A percentile compares a stretch with the other conserved stretches of the same genome.
Conservation (phyloP, 208 protist species). For the Trypanosoma caninum region DNA sequence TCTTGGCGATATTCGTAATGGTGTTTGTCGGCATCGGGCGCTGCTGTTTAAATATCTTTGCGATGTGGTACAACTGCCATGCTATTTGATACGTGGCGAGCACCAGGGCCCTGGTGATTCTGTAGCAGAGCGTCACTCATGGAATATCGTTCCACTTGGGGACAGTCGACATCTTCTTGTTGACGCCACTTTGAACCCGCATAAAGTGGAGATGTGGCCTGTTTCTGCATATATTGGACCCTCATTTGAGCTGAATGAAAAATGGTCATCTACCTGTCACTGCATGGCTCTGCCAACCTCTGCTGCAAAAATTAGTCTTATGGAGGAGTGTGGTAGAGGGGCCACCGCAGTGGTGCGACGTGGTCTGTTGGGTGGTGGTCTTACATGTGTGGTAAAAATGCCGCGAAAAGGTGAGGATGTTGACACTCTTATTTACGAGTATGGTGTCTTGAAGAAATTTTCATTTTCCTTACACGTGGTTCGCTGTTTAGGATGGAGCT, state of each 20-base stretch:
- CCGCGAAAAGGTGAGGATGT: constrained; percentile 8
- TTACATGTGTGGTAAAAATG: constrained; percentile 23
- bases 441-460: constrained; percentile 3
- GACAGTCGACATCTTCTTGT: constrained; percentile 15
- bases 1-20: constrained; percentile 15
- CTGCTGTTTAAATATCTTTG: constrained; percentile 26
- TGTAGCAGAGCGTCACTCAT: constrained; percentile 20
- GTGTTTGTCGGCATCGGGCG: constrained; percentile 23
- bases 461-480: constrained; percentile 6
- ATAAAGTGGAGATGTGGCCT: constrained; percentile 17
- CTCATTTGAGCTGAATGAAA: neutral
- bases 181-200: constrained; percentile 17
- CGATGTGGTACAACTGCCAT: constrained; percentile 18
- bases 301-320: neutral
- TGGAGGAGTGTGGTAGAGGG: constrained; percentile 26
- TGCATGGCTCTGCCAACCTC: constrained; percentile 3
- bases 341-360: constrained; percentile 18
- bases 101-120: constrained; percentile 1
- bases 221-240: constrained; percentile 6
- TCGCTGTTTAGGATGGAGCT: constrained; percentile 19
- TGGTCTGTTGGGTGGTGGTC: constrained; percentile 11
- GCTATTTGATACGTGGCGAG: constrained; percentile 22
- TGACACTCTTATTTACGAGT: constrained; percentile 9
- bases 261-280: constrained; percentile 4
- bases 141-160: constrained; percentile 21